Evolutionary conservation across 2,329 filamentous ascomycete genomes (phyloP).

Genomic region (Microcyclospora pomicola): DNA sequence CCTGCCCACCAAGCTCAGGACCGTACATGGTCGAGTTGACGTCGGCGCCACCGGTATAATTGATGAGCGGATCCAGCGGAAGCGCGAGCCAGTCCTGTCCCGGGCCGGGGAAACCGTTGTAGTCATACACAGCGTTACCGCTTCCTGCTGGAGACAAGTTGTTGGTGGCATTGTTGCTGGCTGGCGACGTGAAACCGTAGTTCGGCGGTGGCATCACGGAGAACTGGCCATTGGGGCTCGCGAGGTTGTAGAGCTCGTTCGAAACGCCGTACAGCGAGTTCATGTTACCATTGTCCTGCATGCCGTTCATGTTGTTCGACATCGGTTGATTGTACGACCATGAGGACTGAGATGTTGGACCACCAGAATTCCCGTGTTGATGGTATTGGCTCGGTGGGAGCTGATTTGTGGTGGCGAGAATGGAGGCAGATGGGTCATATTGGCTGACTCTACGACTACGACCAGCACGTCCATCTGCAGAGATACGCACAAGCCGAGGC

Average conservation of each 20-base stretch:
- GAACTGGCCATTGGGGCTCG: slow-evolving; percentile 24
- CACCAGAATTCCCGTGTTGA: slow-evolving; percentile 4
- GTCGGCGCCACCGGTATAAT: slow-evolving; percentile 40
- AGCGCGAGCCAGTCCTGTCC: slow-evolving; percentile 47
- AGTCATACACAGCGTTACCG: slow-evolving; percentile 8
- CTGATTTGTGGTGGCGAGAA: slow-evolving; percentile 1
- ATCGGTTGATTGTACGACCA: not conserved
- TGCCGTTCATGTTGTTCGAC: slow-evolving; percentile 1
- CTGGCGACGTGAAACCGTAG: slow-evolving; percentile 20
- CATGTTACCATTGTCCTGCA: slow-evolving; percentile 13
- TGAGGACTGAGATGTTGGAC: slow-evolving; percentile 3
- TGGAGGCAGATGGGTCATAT: slow-evolving; percentile 2
- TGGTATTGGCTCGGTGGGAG: slow-evolving; percentile 3
- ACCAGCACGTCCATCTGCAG: slow-evolving; percentile 28
- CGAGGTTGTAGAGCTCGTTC: slow-evolving; percentile 31
- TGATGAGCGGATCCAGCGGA: slow-evolving; percentile 47
- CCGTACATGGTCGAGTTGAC: slow-evolving; percentile 43
- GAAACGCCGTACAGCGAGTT: slow-evolving; percentile 30
- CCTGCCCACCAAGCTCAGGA: slow-evolving; percentile 48
- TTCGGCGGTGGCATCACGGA: slow-evolving; percentile 37
- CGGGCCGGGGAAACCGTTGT: slow-evolving; percentile 11
- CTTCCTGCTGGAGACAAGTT: slow-evolving; percentile 9
- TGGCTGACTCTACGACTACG: slow-evolving; percentile 12
- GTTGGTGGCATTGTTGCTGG: slow-evolving; percentile 12
- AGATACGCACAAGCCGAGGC: slow-evolving; percentile 52